Base-by-base conservation (phyloP, 495 filamentous ascomycete genomes). In the Hypoxylon fuscum region DNA sequence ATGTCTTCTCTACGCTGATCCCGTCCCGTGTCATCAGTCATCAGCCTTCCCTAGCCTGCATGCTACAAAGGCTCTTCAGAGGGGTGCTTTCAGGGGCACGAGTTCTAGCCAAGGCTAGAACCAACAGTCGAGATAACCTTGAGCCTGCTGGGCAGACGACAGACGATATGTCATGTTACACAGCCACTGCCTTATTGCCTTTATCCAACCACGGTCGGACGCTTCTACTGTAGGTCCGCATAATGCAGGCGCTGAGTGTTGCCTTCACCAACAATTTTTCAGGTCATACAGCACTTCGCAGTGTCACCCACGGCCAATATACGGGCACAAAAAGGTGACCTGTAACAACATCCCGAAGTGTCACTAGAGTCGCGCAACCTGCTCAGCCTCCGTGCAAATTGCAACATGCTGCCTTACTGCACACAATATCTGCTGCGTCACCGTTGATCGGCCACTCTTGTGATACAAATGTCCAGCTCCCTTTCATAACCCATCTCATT, bases 111-210 rank as follows among this genome's bases (percentile, higher is more conserved):
- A 48, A 53, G 53, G 53, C 62, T 42, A 60, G 51, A 45, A 21
- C 40, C 34, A 59, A 53, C 20, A 35, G 32, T 56, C 40, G 46
- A 51, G 50, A 23, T 15, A 14, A 12, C 35, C 51, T 23, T 37
- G 34, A 52, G 41, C 52, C 46, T 52, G 25, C 40, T 11, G 25
- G 42, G 10, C 17, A 54, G 37, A 43, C 32, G 63, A 66, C 17
- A 54, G 37, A 43, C 32, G 63, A 66, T 42, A 43, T 31, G 53
- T 66, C 57, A 62, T 61, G 63, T 66, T 58, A 44, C 53, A 58
- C 57, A n/a, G 47, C 5, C 42, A 21, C 42, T 17, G 15, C 23
- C 45, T 46, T 37, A 9, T 34, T 49, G 15, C 44, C 14, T 27
- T n/a, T 44, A 44, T 50, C 44, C 42, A 59, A 58, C 34, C 43